Conservation (phyloP, 768 basidiomycete species). For the Cytidiella melzeri region DNA sequence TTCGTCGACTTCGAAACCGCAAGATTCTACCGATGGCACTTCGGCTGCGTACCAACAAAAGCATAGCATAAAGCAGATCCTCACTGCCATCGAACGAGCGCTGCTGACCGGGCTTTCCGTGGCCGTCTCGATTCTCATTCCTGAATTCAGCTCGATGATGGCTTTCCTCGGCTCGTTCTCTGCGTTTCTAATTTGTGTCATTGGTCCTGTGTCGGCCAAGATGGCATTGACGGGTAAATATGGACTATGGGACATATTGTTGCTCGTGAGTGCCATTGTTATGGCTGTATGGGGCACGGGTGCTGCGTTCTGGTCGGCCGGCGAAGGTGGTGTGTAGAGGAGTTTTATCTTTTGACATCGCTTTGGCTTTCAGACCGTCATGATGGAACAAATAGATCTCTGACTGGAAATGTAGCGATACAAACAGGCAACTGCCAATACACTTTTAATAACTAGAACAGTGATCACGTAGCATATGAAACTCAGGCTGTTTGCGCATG, state of each 20-base stretch:
- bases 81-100: slow-evolving; percentile 51
- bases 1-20: slow-evolving; percentile 1
- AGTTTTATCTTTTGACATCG: background rate
- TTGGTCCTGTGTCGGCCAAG: slow-evolving; percentile 67
- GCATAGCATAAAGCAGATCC: slow-evolving; percentile 29
- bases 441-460: background rate
- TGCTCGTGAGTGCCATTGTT: slow-evolving; percentile 45
- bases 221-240: slow-evolving; percentile 48
- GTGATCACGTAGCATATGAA: slow-evolving; percentile 1
- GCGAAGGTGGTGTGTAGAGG: slow-evolving; percentile 1
- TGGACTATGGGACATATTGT: slow-evolving; percentile 42
- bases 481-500: slow-evolving; percentile 53
- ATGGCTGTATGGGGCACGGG: slow-evolving; percentile 80
- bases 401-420: background rate
- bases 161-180: slow-evolving; percentile 90
- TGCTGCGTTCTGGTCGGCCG: slow-evolving; percentile 47
- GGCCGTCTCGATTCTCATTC: slow-evolving; percentile 64
- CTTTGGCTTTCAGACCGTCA: background rate
- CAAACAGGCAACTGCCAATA: background rate
- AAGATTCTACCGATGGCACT: slow-evolving; percentile 10
- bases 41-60: slow-evolving; percentile 22
- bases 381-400: background rate
- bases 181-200: slow-evolving; percentile 53
- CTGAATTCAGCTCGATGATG: slow-evolving; percentile 80
- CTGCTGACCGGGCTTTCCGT: slow-evolving; percentile 55